These are phyloP conservation scores for Plenodomus biglobosus DNA, from an alignment of 2,329 filamentous ascomycete genomes.

Conservation along the genomic window DNA sequence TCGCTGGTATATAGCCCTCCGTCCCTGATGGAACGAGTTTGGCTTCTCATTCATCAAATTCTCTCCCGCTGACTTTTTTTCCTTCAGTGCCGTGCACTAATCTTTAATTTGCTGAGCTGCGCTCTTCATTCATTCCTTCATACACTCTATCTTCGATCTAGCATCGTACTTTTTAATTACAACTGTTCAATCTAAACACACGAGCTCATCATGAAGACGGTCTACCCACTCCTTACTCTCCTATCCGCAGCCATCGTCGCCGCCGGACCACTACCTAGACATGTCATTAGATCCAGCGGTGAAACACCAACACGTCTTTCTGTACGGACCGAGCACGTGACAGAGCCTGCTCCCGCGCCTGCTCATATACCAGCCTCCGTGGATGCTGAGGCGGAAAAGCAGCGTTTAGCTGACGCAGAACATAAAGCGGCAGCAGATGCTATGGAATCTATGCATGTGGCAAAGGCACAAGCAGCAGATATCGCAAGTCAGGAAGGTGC, in stretches of 20 bases:
- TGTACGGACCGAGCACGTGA: constrained; percentile 15
- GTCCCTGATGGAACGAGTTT: constrained; percentile 1
- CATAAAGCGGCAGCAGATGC: constrained; percentile 20
- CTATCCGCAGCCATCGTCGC: constrained; percentile 23
- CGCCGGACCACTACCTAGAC: constrained; percentile 3
- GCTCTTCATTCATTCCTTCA: constrained; percentile 24
- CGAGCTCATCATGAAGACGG: constrained; percentile 26
- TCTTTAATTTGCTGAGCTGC: constrained; percentile 26
- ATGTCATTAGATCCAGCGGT: constrained; percentile 4
- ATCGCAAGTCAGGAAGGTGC: constrained; percentile 19
- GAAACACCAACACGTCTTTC: constrained; percentile 8
- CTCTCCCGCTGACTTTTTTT: not conserved
- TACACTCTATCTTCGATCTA: not conserved
- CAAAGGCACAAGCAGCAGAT: constrained; percentile 20
- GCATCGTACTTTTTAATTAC: constrained; percentile 4
- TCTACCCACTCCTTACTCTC: constrained; percentile 26
- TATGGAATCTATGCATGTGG: constrained; percentile 24
- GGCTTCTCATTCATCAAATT: constrained; percentile 13
- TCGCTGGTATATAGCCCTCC: constrained; percentile 11
- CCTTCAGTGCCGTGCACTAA: constrained; percentile 24
- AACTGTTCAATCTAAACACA: constrained; percentile 1
- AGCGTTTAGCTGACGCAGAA: constrained; percentile 7
- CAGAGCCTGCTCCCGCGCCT: constrained; percentile 10
- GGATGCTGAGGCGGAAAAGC: constrained; percentile 4
- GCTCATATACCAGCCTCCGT: constrained; percentile 5